A percentile compares a stretch with the other conserved stretches of the same genome.
These are phyloP conservation scores for Ogataea corticis DNA, from an alignment of 805 yeast genomes.

Conservation along the genomic window DNA sequence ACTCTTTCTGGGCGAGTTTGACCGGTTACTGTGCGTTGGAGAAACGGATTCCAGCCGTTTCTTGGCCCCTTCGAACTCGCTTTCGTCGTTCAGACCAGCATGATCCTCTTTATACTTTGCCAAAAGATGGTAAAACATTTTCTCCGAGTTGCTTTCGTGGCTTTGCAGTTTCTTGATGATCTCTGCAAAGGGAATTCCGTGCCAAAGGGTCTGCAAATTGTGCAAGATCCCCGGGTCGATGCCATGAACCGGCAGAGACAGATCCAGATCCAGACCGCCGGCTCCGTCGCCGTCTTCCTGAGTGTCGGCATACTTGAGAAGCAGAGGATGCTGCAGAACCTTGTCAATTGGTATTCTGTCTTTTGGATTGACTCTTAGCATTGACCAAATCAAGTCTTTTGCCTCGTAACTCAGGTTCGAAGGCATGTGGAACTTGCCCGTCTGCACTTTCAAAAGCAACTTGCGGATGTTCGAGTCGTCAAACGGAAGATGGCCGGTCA, in stretches of 20 bases:
- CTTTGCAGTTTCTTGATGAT: slow-evolving; percentile 30
- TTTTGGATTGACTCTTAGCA: slow-evolving; percentile 70
- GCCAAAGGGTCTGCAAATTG: slow-evolving; percentile 58
- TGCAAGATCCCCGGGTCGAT: slow-evolving; percentile 53
- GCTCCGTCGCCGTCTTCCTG: slow-evolving; percentile 23
- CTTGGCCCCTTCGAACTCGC: slow-evolving; percentile 19
- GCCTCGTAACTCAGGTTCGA: slow-evolving; percentile 62
- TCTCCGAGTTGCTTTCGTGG: slow-evolving; percentile 33
- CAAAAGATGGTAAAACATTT: slow-evolving; percentile 38
- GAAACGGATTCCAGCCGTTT: slow-evolving; percentile 11
- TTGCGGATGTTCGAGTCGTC: slow-evolving; percentile 80
- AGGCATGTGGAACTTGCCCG: slow-evolving; percentile 76
- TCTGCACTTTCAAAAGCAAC: slow-evolving; percentile 70
- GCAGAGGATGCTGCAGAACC: slow-evolving; percentile 60
- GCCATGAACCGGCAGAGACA: slow-evolving; percentile 27
- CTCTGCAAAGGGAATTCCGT: slow-evolving; percentile 44
- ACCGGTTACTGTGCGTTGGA: slow-evolving; percentile 6
- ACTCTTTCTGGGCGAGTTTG: slow-evolving; percentile 11
- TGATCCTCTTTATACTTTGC: slow-evolving; percentile 35
- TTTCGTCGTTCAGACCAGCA: slow-evolving; percentile 12
- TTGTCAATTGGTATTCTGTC: slow-evolving; percentile 68
- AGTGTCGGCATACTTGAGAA: slow-evolving; percentile 51
- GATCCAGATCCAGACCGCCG: slow-evolving; percentile 24
- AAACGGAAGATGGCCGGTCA: slow-evolving; percentile 81
- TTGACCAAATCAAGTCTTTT: slow-evolving; percentile 59